Evolutionary conservation across 257 asterid genomes (phyloP).

Genomic region (Vinca minor): DNA sequence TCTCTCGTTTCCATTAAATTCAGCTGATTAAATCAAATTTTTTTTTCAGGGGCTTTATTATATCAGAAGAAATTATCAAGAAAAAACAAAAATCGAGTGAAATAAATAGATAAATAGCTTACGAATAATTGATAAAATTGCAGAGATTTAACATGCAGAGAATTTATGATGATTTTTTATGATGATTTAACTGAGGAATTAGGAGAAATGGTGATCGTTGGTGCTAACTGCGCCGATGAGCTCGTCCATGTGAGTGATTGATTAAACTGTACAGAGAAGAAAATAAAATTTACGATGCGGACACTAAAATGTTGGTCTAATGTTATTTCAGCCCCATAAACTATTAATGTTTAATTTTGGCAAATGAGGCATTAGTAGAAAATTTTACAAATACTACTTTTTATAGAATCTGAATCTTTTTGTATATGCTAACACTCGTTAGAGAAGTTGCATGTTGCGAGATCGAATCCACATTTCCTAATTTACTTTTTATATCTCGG

Average conservation of each 20-base stretch:
- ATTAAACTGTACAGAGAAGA: neutral
- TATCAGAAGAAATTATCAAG: neutral
- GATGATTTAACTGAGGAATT: neutral
- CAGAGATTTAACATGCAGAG: neutral
- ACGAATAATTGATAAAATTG: neutral
- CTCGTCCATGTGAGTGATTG: neutral
- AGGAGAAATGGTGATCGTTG: neutral
- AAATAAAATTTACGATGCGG: neutral
- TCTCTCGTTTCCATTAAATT: conserved; percentile 34
- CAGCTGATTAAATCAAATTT: neutral
- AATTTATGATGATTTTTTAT: neutral
- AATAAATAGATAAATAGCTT: neutral
- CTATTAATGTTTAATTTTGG: too few relatives aligned
- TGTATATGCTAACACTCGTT: too few relatives aligned
- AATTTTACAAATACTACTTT: too few relatives aligned
- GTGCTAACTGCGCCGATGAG: conserved; percentile 3
- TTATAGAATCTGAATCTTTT: too few relatives aligned
- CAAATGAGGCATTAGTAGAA: too few relatives aligned
- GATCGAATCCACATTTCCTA: too few relatives aligned
- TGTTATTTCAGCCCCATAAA: neutral
- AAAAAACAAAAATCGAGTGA: neutral
- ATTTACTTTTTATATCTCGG: too few relatives aligned
- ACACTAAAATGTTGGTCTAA: neutral
- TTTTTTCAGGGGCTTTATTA: neutral
- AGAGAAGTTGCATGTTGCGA: too few relatives aligned